These are phyloP conservation scores for Calonectria crousiana DNA, from an alignment of 2,329 filamentous ascomycete species.

Conservation along the genomic window DNA sequence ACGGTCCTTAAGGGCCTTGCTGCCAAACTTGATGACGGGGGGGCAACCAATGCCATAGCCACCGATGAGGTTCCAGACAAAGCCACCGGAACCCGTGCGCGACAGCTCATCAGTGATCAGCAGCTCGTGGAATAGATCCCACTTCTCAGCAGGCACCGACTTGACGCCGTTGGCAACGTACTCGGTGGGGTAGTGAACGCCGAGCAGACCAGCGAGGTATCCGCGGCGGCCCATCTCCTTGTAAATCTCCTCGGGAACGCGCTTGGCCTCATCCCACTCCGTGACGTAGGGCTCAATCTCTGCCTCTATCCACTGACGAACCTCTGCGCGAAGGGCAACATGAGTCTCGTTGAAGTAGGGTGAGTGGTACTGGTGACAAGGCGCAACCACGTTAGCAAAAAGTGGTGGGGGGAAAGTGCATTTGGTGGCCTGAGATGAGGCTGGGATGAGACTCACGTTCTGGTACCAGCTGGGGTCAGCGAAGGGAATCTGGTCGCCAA, in stretches of 20 bases:
- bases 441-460: constrained; percentile 69
- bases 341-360: constrained; percentile 97
- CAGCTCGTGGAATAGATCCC: constrained; percentile 99
- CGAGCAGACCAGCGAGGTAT: constrained; percentile 92
- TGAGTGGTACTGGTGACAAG: constrained; percentile 82
- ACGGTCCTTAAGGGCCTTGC: constrained; percentile 84
- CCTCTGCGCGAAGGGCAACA: constrained; percentile 88
- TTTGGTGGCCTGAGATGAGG: background rate
- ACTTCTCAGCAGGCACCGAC: constrained; percentile 86
- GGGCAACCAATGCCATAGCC: constrained; percentile 97
- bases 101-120: constrained; percentile 95
- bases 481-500: constrained; percentile 89
- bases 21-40: constrained; percentile 91
- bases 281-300: constrained; percentile 92
- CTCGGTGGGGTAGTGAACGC: constrained; percentile 82
- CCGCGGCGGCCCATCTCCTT: constrained; percentile 94
- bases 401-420: background rate
- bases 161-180: constrained; percentile 78
- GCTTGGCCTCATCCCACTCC: constrained; percentile 97
- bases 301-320: constrained; percentile 90
- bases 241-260: constrained; percentile 90
- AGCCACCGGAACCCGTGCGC: constrained; percentile 87
- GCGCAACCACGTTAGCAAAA: constrained; percentile 21
- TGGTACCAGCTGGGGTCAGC: constrained; percentile 96
- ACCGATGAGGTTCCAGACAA: constrained; percentile 97